Conservation (phyloP, 2,329 filamentous ascomycete species). For the Calonectria pauciramosa region DNA sequence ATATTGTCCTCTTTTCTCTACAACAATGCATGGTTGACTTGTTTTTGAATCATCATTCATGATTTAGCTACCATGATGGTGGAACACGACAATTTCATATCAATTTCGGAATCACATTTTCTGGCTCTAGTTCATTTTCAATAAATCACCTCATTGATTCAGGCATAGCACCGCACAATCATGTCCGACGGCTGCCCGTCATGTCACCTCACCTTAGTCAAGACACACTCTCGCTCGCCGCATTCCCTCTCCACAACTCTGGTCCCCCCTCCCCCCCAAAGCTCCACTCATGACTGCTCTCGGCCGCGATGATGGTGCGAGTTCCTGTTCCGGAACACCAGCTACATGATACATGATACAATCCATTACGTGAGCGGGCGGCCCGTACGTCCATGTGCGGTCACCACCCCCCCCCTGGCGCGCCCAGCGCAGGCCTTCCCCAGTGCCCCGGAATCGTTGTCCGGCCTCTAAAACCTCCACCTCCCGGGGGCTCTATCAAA, state of each 20-base stretch:
- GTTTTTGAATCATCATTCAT: too few species aligned
- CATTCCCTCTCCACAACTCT: neutral
- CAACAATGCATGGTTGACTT: too few species aligned
- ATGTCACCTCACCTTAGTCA: neutral
- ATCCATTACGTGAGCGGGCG: conserved; percentile 1
- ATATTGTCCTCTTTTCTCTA: too few species aligned
- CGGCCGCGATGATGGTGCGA: neutral
- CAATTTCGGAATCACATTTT: too few species aligned
- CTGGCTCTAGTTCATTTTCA: too few species aligned
- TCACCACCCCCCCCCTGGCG: neutral
- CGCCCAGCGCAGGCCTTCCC: neutral
- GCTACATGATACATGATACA: neutral
- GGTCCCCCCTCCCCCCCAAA: neutral
- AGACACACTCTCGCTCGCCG: neutral
- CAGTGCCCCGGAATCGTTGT: neutral
- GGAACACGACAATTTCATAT: too few species aligned
- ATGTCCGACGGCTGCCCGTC: too few species aligned
- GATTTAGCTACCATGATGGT: too few species aligned
- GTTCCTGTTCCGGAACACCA: neutral
- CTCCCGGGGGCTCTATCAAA: neutral
- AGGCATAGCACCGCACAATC: too few species aligned
- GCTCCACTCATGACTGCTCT: neutral
- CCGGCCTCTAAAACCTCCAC: conserved; percentile 3
- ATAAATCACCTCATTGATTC: too few species aligned
- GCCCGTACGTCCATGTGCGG: neutral